A percentile compares a stretch with the other conserved stretches of the same genome.
phyloP scores from a whole-genome alignment of 2,329 filamentous ascomycete genomes.

The Colletotrichum truncatum region DNA sequence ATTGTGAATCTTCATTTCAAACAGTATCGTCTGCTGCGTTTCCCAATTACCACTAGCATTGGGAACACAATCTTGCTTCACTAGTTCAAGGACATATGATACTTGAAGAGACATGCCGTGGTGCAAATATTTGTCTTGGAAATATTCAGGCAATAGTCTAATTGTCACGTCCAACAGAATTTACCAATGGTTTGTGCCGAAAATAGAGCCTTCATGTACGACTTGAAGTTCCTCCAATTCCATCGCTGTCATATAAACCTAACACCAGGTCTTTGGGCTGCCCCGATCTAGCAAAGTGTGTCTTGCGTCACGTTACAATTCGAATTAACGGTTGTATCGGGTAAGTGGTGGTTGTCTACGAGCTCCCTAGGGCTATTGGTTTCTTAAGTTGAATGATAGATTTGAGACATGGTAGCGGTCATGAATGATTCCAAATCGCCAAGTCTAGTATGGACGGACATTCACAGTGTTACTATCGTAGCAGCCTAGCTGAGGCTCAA shows the following conservation, averaged over 20 bases:
- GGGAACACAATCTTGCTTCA: too few species aligned
- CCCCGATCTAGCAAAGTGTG: slow-evolving; percentile 5
- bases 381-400: neutral
- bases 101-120: too few species aligned
- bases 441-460: too few species aligned
- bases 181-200: neutral
- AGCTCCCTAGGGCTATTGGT: neutral
- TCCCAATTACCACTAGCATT: too few species aligned
- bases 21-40: too few species aligned
- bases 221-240: neutral
- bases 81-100: too few species aligned
- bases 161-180: neutral
- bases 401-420: neutral
- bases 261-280: neutral
- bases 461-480: too few species aligned
- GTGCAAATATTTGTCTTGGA: too few species aligned
- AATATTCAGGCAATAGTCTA: neutral
- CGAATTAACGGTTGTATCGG: neutral
- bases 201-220: neutral
- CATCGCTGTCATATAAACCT: neutral
- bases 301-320: neutral
- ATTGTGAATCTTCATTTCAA: too few species aligned
- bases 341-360: slow-evolving; percentile 4
- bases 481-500: neutral
- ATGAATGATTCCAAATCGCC: neutral